These are phyloP conservation scores for Zoysia japonica DNA, from an alignment of 176 grass and related monocot genomes.

Conservation along the genomic window DNA sequence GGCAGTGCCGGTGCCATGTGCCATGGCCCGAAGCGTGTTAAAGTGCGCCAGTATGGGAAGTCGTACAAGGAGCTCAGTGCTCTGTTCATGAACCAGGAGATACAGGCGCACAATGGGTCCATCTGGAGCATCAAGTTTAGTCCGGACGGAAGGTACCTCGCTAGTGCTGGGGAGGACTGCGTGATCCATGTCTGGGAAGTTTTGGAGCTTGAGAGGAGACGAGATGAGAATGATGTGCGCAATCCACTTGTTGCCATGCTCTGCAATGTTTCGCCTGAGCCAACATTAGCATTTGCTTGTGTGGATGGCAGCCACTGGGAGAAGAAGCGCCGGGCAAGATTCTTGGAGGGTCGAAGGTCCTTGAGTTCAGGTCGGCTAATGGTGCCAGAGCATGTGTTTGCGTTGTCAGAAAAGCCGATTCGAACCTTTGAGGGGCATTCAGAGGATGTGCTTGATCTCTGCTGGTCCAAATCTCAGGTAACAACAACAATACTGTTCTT, in stretches of 20 bases:
- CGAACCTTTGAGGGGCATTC: constrained; percentile 76
- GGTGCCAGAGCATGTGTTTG: constrained; percentile 79
- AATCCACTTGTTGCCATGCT: constrained; percentile 63
- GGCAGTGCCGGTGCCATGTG: constrained; percentile 48
- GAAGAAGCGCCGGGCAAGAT: constrained; percentile 64
- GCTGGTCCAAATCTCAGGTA: constrained; percentile 97
- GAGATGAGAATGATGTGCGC: constrained; percentile 56
- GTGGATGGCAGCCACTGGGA: constrained; percentile 56
- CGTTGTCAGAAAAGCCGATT: constrained; percentile 77
- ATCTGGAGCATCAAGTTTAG: constrained; percentile 93
- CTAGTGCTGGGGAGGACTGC: constrained; percentile 88
- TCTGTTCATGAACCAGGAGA: constrained; percentile 87
- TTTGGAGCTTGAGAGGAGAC: constrained; percentile 56
- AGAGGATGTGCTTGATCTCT: constrained; percentile 92
- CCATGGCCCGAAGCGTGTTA: constrained; percentile 61
- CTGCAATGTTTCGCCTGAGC: constrained; percentile 63
- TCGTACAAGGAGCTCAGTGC: constrained; percentile 87
- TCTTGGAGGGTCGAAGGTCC: constrained; percentile 51
- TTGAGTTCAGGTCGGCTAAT: constrained; percentile 59
- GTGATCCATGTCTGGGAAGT: constrained; percentile 97
- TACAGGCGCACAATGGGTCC: constrained; percentile 78
- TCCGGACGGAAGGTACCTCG: constrained; percentile 75
- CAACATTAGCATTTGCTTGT: constrained; percentile 44
- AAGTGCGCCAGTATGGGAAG: constrained; percentile 77
- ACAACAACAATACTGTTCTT: constrained; percentile 1